Conservation (phyloP, 495 filamentous ascomycete species). For the Tetracladium marchalianum region DNA sequence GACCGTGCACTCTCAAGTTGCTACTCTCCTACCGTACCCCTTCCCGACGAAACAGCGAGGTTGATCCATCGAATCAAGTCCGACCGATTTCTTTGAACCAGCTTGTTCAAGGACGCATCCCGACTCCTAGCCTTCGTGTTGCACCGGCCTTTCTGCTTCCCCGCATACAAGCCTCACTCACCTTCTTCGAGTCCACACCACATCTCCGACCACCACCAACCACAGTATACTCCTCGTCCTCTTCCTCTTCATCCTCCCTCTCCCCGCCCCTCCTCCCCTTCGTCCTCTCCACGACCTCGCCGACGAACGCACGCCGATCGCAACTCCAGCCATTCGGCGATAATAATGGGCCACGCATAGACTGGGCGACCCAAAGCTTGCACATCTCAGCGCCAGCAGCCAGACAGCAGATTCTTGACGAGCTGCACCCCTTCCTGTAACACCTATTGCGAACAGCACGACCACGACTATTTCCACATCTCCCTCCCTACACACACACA, state of each 20-base stretch:
- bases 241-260: neutral
- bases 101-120: neutral
- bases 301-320: conserved; percentile 4
- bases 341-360: conserved; percentile 16
- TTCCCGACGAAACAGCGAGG: neutral
- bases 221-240: neutral
- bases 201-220: neutral
- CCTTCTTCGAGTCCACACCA: neutral
- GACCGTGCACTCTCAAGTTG: neutral
- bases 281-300: neutral
- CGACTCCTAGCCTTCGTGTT: neutral
- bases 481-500: too few species aligned
- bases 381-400: neutral
- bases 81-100: neutral
- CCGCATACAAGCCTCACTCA: neutral
- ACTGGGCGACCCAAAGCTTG: conserved; percentile 12
- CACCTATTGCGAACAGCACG: too few species aligned
- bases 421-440: too few species aligned
- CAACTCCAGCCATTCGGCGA: conserved; percentile 5
- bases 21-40: too few species aligned
- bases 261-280: neutral
- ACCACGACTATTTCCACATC: too few species aligned
- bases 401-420: too few species aligned
- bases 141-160: neutral
- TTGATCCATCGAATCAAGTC: neutral